A percentile compares a stretch with the other conserved stretches of the same genome.
These are phyloP conservation scores for Amniculicola lignicola DNA, from an alignment of 495 filamentous ascomycete genomes.

Conservation along the genomic window DNA sequence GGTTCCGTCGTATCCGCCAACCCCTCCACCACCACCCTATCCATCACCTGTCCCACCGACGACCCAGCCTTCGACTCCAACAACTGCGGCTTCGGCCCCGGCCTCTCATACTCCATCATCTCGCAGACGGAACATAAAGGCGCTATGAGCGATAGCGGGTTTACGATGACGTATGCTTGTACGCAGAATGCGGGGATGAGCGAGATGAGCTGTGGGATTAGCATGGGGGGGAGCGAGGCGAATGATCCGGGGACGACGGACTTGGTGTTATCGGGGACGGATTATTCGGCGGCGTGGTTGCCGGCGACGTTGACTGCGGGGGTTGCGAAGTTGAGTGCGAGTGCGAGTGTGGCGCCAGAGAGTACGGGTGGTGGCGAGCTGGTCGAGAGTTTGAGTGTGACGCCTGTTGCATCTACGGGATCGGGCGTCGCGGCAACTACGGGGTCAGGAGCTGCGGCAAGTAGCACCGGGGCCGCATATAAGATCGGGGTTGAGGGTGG, in stretches of 20 bases:
- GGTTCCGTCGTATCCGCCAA: conserved; percentile 15
- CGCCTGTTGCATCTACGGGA: no score
- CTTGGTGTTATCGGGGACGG: not conserved
- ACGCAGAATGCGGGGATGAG: not conserved
- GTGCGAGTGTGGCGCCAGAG: not conserved
- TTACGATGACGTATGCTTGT: conserved; percentile 7
- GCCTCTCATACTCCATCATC: conserved; percentile 11
- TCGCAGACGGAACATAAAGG: conserved; percentile 14
- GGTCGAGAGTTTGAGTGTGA: no score
- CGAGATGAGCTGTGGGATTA: conserved; percentile 1
- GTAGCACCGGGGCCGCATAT: conserved; percentile 1
- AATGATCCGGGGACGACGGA: conserved; percentile 10
- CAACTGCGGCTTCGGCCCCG: conserved; percentile 16
- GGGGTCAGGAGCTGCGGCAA: not conserved
- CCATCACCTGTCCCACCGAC: conserved; percentile 20
- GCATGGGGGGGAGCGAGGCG: not conserved
- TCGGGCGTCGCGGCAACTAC: not conserved
- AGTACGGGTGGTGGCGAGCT: not conserved
- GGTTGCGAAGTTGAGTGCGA: not conserved
- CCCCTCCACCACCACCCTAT: conserved; percentile 13
- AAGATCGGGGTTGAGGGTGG: conserved; percentile 7
- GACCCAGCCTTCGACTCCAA: not conserved
- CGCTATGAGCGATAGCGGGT: not conserved
- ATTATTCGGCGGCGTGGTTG: conserved; percentile 1
- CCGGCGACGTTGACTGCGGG: conserved; percentile 21